A percentile compares a stretch with the other conserved stretches of the same genome.
Evolutionary conservation across 1,139 yeast genomes (phyloP).

Genomic region (Scheffersomyces parashehatae): DNA sequence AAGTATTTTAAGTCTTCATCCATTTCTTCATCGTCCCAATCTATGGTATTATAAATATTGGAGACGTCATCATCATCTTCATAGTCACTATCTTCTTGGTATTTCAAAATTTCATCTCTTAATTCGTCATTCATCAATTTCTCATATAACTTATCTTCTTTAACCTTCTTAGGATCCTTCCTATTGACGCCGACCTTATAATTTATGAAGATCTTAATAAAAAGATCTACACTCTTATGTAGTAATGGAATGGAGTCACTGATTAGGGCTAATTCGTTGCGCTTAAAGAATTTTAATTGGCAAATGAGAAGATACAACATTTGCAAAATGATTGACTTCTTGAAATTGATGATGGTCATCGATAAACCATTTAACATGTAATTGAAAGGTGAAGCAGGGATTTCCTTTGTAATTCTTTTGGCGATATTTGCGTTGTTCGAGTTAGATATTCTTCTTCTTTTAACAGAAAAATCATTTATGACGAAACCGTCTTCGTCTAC

Average conservation of each 20-base stretch:
- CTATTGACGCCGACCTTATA: slow-evolving; percentile 24
- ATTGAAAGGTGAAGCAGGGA: slow-evolving; percentile 47
- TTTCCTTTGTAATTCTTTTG: slow-evolving; percentile 19
- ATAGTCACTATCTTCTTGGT: slow-evolving; percentile 37
- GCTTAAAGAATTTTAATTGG: slow-evolving; percentile 36
- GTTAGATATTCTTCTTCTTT: slow-evolving; percentile 28
- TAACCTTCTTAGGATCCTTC: slow-evolving; percentile 20
- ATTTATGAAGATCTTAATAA: slow-evolving; percentile 41
- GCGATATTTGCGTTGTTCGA: slow-evolving; percentile 6
- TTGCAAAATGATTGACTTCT: slow-evolving; percentile 45
- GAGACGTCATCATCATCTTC: slow-evolving; percentile 21
- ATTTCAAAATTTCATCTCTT: slow-evolving; percentile 39
- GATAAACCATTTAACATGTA: slow-evolving; percentile 47
- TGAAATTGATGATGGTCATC: slow-evolving; percentile 46
- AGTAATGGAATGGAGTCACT: slow-evolving; percentile 27
- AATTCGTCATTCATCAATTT: slow-evolving; percentile 44
- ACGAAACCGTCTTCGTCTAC: slow-evolving; percentile 50
- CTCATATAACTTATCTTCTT: slow-evolving; percentile 40
- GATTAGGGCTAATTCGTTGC: slow-evolving; percentile 17
- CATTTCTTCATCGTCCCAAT: slow-evolving; percentile 54
- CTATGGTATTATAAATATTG: slow-evolving; percentile 30
- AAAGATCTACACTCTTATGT: slow-evolving; percentile 34
- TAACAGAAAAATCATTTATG: slow-evolving; percentile 47
- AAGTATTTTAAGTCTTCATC: slow-evolving; percentile 51
- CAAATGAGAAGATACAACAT: slow-evolving; percentile 47